Base-by-base conservation (phyloP, 805 yeast genomes). In the Dipodascus geniculatus region DNA sequence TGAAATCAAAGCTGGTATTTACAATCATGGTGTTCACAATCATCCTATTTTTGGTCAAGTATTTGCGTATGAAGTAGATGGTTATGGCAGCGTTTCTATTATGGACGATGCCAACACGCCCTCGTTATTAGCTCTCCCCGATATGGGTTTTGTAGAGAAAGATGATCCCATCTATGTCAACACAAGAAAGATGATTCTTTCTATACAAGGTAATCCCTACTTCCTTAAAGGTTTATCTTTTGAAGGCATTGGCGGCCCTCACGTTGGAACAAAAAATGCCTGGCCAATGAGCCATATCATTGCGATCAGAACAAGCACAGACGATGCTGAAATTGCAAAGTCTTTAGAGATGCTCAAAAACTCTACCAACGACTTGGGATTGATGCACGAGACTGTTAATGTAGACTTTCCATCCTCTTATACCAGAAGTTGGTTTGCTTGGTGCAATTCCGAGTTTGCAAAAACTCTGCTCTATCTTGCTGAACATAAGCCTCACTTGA, bases 101-200 rank as follows among this genome's bases (percentile, higher is more conserved):
- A 88, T 88, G 95, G 96, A 88, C 66, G 96, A 88, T 67, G 96
- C 96, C 22, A 89, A 89, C 63, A 73, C 88, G 17, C 96, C 96
- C 1, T 86, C 95, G 1, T 66, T 87, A 33, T 70, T 88, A 44
- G 78, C 96, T 1, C 71, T 89, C 31, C 96, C 96, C 0, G 90
- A 86, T 58, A 67, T 86, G 63, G 95, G 95, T 0, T 85, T 78
- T 64, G 60, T 80, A 4, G 66, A 70, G 3, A 61, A 57, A 2
- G 65, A 72, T 33, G 83, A 87, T 63, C 72, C 71, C 47, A 65
- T 87, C 1, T 88, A 88, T 67, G 83, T 81, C 63, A 86, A 85
- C 63, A 88, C 96, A 0, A 72, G 96, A 54, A 77, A 74, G 51
- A 85, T 89, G 95, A 71, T 88, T 9, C 68, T 87, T 22, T 73